A percentile compares a stretch with the other conserved stretches of the same genome.
These are phyloP conservation scores for Puccinia polysora DNA, from an alignment of 1,284 basidiomycete genomes.

Conservation along the genomic window DNA sequence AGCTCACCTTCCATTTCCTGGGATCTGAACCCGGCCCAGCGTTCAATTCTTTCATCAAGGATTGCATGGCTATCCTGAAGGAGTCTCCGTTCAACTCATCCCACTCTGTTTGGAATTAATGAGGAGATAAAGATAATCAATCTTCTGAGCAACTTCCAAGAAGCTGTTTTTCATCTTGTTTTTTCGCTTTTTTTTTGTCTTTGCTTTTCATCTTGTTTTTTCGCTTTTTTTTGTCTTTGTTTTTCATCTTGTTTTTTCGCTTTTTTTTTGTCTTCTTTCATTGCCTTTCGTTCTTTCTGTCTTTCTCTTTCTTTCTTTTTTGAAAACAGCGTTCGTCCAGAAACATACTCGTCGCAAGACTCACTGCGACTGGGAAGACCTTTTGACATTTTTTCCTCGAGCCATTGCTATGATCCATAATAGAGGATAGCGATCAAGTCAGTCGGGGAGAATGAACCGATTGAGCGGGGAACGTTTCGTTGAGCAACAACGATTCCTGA, in stretches of 20 bases:
- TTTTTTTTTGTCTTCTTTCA: too few species aligned
- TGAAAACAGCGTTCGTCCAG: neutral
- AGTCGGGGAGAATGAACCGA: neutral
- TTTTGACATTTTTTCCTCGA: constrained; percentile 38
- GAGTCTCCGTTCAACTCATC: constrained; percentile 18
- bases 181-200: too few species aligned
- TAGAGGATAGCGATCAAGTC: neutral
- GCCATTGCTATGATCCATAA: constrained; percentile 11
- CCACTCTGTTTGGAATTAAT: constrained; percentile 37
- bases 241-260: too few species aligned
- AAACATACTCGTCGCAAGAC: neutral
- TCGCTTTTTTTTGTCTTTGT: too few species aligned
- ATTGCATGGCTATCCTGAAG: constrained; percentile 17
- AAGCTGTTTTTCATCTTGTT: too few species aligned
- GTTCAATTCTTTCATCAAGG: constrained; percentile 33
- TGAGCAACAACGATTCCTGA: neutral
- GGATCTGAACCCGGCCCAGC: constrained; percentile 13
- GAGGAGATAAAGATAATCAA: neutral
- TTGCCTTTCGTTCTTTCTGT: too few species aligned
- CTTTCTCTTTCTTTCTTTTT: neutral
- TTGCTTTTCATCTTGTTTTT: too few species aligned
- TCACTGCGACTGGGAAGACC: constrained; percentile 37
- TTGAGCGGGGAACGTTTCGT: neutral
- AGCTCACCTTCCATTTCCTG: constrained; percentile 36
- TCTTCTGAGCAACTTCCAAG: neutral